Conservation (phyloP, 2,329 filamentous ascomycete species). For the Colletotrichum costaricense region DNA sequence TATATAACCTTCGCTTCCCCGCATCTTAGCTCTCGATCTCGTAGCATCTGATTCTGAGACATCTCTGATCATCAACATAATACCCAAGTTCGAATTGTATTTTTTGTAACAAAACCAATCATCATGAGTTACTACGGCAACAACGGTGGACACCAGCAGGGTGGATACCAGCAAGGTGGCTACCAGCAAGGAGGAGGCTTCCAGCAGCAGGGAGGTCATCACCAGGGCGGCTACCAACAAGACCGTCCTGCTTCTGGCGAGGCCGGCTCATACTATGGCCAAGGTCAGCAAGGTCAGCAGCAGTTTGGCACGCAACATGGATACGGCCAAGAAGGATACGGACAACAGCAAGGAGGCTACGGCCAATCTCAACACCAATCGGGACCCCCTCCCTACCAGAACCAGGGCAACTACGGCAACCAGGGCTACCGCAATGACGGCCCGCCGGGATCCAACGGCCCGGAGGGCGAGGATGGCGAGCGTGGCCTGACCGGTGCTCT, state of each 20-base stretch:
- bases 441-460: slow-evolving; percentile 30
- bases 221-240: slow-evolving; percentile 18
- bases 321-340: background rate
- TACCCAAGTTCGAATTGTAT: background rate
- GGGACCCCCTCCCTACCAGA: slow-evolving; percentile 26
- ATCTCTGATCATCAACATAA: background rate
- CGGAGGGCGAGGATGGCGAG: slow-evolving; percentile 48
- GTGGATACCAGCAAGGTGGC: slow-evolving; percentile 7
- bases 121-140: slow-evolving; percentile 30
- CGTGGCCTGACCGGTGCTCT: slow-evolving; percentile 54
- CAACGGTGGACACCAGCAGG: slow-evolving; percentile 21
- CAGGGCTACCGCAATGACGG: slow-evolving; percentile 31
- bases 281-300: slow-evolving; percentile 1
- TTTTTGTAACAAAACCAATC: background rate
- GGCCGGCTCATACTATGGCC: slow-evolving; percentile 27
- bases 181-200: slow-evolving; percentile 12
- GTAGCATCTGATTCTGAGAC: background rate
- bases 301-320: background rate
- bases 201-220: background rate
- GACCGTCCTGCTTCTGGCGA: slow-evolving; percentile 12
- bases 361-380: slow-evolving; percentile 29
- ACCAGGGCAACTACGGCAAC: slow-evolving; percentile 12
- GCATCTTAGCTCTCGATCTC: background rate
- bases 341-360: slow-evolving; percentile 24
- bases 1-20: slow-evolving; percentile 33